These are phyloP conservation scores for Sarocladiaceae sp. DNA, from an alignment of 2,329 filamentous ascomycete genomes.

Conservation along the genomic window DNA sequence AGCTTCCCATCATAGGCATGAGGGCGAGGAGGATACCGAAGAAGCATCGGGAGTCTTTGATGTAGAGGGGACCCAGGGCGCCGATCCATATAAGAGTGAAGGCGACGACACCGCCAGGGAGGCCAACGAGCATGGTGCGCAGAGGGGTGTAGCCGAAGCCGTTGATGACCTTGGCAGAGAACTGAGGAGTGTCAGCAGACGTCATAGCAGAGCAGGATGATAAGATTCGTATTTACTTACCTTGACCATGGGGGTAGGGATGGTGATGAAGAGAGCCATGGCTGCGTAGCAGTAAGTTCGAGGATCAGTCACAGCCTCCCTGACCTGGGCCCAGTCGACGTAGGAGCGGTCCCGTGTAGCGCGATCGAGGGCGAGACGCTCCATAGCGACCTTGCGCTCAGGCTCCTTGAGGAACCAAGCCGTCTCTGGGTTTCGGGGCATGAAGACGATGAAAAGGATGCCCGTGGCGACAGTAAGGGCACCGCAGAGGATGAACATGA, in stretches of 20 bases:
- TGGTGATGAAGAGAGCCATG: conserved; percentile 17
- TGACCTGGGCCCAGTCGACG: conserved; percentile 15
- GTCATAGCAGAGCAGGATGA: too few species aligned
- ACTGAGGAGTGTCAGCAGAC: too few species aligned
- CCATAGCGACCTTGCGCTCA: conserved; percentile 19
- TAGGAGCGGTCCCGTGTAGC: conserved; percentile 12
- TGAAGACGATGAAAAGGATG: conserved; percentile 36
- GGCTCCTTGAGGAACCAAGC: conserved; percentile 42
- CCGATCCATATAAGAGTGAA: conserved; percentile 12
- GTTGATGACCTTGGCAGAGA: conserved; percentile 11
- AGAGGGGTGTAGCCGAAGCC: conserved; percentile 13
- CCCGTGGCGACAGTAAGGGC: conserved; percentile 36
- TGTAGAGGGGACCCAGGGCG: conserved; percentile 14
- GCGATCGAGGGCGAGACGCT: conserved; percentile 15
- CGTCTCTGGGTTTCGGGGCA: conserved; percentile 37
- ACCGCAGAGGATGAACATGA: conserved; percentile 44
- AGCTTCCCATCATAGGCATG: conserved; percentile 2
- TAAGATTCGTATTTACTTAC: conserved; percentile 7
- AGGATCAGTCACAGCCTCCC: conserved; percentile 14
- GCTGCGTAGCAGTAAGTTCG: conserved; percentile 13
- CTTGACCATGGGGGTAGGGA: conserved; percentile 18
- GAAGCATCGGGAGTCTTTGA: conserved; percentile 15
- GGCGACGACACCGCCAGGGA: conserved; percentile 9
- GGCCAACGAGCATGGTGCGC: conserved; percentile 11
- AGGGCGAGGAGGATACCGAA: conserved; percentile 7